Percentiles rank a stretch among this genome's conserved stretches.
These are phyloP conservation scores for Fusarium miscanthi DNA, from an alignment of 2,329 filamentous ascomycete genomes.

Conservation along the genomic window DNA sequence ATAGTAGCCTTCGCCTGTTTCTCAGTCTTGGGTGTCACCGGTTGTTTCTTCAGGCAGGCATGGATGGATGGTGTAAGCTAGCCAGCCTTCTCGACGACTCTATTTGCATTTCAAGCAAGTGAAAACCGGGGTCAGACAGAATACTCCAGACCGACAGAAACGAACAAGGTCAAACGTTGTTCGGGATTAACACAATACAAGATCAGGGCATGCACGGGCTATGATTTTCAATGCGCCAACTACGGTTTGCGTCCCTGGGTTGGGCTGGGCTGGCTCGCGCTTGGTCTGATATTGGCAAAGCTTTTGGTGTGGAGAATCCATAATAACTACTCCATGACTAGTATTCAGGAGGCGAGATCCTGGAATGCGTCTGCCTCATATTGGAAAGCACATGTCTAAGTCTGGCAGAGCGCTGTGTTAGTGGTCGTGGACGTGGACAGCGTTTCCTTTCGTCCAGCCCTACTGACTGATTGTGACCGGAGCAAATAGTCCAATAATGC, in stretches of 20 bases:
- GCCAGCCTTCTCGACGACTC: not conserved
- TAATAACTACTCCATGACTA: constrained; percentile 10
- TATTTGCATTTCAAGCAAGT: not conserved
- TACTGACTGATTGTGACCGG: constrained; percentile 11
- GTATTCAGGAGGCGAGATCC: constrained; percentile 14
- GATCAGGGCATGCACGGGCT: constrained; percentile 37
- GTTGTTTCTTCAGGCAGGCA: not conserved
- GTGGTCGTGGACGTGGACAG: not conserved
- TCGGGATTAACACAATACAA: constrained; percentile 21
- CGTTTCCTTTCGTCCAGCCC: constrained; percentile 1
- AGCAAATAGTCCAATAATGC: constrained; percentile 25
- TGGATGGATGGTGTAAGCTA: constrained; percentile 1
- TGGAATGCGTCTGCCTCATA: constrained; percentile 8
- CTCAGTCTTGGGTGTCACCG: not conserved
- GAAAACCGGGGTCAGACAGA: constrained; percentile 10
- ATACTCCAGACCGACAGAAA: constrained; percentile 6
- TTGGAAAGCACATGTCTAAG: not conserved
- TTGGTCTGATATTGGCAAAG: constrained; percentile 1
- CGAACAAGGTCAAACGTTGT: constrained; percentile 11
- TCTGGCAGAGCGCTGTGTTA: not conserved
- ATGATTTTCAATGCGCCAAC: constrained; percentile 36
- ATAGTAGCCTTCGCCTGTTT: constrained; percentile 2
- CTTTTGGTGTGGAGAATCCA: constrained; percentile 17
- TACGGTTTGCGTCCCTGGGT: constrained; percentile 7
- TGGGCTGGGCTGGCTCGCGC: not conserved